phyloP scores from a whole-genome alignment of 106 monocot species.

The Agapanthus africanus region DNA sequence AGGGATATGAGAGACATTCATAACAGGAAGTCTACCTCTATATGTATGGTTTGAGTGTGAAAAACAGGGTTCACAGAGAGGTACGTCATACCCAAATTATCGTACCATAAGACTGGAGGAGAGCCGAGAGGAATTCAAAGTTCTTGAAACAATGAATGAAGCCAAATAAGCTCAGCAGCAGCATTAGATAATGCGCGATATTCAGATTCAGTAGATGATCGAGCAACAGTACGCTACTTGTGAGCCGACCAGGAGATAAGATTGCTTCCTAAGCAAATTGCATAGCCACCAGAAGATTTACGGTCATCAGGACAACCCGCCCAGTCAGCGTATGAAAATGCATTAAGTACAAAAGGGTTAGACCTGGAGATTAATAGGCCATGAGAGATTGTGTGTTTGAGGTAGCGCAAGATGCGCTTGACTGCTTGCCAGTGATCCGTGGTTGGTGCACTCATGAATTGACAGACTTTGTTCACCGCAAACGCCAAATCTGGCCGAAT shows the following conservation, averaged over 20 bases:
- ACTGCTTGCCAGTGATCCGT: slow-evolving; percentile 8
- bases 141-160: background rate
- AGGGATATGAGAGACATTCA: too few relatives aligned
- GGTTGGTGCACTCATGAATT: slow-evolving; percentile 9
- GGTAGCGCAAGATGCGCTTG: slow-evolving; percentile 16
- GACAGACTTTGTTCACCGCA: too few relatives aligned
- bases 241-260: slow-evolving; percentile 15
- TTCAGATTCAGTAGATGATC: too few relatives aligned
- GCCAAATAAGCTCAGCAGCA: background rate
- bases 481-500: background rate
- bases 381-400: background rate
- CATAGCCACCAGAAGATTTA: background rate
- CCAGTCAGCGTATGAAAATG: slow-evolving; percentile 19
- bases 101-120: background rate
- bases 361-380: background rate
- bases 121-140: background rate
- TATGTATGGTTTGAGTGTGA: too few relatives aligned
- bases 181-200: background rate
- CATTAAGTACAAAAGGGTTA: background rate
- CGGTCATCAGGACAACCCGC: slow-evolving; percentile 4
- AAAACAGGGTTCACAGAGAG: too few relatives aligned
- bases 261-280: slow-evolving; percentile 10
- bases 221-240: too few relatives aligned
- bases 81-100: too few relatives aligned
- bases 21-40: too few relatives aligned